Evolutionary conservation across 805 yeast genomes (phyloP).

Genomic region (Ogataea chonburiensis): DNA sequence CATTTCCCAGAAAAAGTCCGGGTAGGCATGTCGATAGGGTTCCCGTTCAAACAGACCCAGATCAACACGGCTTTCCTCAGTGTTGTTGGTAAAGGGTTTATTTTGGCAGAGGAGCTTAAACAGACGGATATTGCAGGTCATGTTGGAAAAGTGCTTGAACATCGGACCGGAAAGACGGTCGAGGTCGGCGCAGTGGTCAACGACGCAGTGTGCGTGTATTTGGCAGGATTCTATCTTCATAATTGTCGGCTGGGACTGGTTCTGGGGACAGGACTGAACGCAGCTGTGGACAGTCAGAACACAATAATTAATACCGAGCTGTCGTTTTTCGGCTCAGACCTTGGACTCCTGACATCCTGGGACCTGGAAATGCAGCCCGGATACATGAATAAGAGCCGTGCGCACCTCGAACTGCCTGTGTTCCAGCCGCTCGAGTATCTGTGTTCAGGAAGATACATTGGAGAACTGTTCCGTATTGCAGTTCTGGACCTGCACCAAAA

Average conservation of each 20-base stretch:
- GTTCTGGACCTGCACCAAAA: slow-evolving; percentile 35
- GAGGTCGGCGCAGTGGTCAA: slow-evolving; percentile 51
- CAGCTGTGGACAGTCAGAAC: slow-evolving; percentile 41
- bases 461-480: slow-evolving; percentile 49
- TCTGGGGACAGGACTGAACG: slow-evolving; percentile 67
- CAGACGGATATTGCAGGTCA: slow-evolving; percentile 42
- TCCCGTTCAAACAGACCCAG: slow-evolving; percentile 45
- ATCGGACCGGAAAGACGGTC: slow-evolving; percentile 30
- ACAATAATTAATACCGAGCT: slow-evolving; percentile 50
- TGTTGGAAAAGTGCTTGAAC: slow-evolving; percentile 36
- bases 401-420: slow-evolving; percentile 7
- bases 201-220: slow-evolving; percentile 62
- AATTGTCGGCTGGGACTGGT: slow-evolving; percentile 52
- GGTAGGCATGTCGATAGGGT: slow-evolving; percentile 57
- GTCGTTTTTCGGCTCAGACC: slow-evolving; percentile 50
- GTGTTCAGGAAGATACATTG: slow-evolving; percentile 55
- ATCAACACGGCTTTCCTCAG: slow-evolving; percentile 46
- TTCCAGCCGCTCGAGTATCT: slow-evolving; percentile 59
- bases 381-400: background rate
- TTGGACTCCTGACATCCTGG: slow-evolving; percentile 40
- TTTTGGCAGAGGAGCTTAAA: slow-evolving; percentile 41
- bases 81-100: slow-evolving; percentile 63
- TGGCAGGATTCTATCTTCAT: slow-evolving; percentile 44
- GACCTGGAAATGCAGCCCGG: slow-evolving; percentile 35
- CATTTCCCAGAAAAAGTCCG: slow-evolving; percentile 24